Conservation (phyloP, 202 grass and related monocot species). For the Alloteropsis angusta region DNA sequence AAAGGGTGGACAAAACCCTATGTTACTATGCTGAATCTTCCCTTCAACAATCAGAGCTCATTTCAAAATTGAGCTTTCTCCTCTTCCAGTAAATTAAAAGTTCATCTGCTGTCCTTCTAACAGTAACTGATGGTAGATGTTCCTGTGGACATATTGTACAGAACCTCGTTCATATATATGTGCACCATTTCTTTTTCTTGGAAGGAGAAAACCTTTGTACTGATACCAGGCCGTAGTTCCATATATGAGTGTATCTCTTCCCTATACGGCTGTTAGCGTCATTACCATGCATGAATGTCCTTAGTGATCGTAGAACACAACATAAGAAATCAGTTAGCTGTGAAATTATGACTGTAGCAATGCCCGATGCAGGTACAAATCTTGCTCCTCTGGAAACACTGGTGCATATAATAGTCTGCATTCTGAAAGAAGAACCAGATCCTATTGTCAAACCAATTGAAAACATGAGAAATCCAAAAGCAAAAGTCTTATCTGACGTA, state of each 20-base stretch:
- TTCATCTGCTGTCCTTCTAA: not conserved
- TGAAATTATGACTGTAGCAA: constrained; percentile 1
- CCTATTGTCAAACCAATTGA: not conserved
- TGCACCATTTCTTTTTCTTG: not conserved
- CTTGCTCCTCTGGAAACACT: not conserved
- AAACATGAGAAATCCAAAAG: not conserved
- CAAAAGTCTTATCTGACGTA: not conserved
- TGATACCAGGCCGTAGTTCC: not conserved
- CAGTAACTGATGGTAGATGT: not conserved
- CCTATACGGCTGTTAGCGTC: not conserved
- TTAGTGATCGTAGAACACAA: not conserved
- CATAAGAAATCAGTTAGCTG: not conserved
- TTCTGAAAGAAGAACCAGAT: not conserved
- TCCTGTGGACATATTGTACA: constrained; percentile 27
- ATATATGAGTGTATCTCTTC: not conserved
- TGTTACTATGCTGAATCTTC: not conserved
- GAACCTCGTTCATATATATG: not conserved
- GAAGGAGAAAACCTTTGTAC: not conserved
- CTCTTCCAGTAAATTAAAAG: not conserved
- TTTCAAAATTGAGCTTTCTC: constrained; percentile 22
- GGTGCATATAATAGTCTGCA: not conserved
- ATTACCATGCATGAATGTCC: not conserved
- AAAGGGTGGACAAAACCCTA: not conserved
- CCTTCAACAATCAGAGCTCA: not conserved
- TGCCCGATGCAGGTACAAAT: not conserved